Conservation (phyloP, 192 early-diverging fungal genomes). For the Chytriomyces confervae region DNA sequence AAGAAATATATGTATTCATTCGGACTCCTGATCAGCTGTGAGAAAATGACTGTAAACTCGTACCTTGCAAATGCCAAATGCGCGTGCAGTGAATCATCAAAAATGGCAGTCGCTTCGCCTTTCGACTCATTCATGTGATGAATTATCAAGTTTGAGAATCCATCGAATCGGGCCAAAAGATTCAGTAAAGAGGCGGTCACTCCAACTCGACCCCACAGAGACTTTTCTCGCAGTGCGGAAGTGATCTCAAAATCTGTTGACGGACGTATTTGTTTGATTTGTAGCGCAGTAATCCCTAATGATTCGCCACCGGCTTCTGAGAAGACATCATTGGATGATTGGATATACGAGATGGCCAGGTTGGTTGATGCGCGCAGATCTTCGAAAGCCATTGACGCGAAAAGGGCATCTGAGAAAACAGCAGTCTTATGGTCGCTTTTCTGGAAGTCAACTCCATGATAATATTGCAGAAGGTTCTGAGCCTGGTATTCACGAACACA, state of each 20-base stretch:
- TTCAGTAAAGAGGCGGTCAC: background rate
- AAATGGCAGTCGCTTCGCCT: background rate
- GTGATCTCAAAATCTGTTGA: conserved; percentile 1
- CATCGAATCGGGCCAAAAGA: background rate
- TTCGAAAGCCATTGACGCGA: conserved; percentile 13
- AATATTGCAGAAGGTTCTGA: background rate
- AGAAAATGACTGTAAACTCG: background rate
- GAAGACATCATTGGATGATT: background rate
- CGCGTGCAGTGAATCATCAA: background rate
- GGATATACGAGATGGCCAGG: background rate
- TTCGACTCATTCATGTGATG: background rate
- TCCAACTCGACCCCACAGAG: conserved; percentile 4
- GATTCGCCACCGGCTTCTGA: background rate
- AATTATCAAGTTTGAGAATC: background rate
- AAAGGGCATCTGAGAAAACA: conserved; percentile 9
- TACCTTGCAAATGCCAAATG: conserved; percentile 4
- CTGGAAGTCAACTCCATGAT: background rate
- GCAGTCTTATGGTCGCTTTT: background rate
- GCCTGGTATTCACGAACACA: background rate
- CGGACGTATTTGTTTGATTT: background rate
- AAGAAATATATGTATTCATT: background rate
- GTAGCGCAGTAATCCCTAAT: background rate
- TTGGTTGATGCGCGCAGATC: conserved; percentile 1
- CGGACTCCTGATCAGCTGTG: background rate
- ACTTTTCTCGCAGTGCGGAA: background rate